phyloP scores from a whole-genome alignment of 2,329 filamentous ascomycete species.

The Byssoonygena ceratinophila region DNA sequence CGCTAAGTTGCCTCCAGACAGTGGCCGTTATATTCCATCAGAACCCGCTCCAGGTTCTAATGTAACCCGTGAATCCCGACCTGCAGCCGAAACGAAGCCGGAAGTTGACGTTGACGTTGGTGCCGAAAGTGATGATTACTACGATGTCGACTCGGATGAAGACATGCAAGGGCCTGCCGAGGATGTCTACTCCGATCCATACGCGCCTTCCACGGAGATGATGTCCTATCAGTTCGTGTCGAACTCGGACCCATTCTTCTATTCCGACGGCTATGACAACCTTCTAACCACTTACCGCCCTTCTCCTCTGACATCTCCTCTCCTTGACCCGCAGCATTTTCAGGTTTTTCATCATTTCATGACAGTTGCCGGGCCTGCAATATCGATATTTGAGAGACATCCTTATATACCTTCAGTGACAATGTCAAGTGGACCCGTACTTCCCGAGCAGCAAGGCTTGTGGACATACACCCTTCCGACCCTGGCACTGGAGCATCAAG shows the following conservation, averaged over 20 bases:
- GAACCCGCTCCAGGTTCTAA: not conserved
- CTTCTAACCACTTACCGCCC: conserved; percentile 56
- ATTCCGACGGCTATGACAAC: conserved; percentile 39
- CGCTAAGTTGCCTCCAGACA: conserved; percentile 12
- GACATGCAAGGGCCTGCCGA: conserved; percentile 36
- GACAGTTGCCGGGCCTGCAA: conserved; percentile 70
- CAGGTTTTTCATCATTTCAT: conserved; percentile 87
- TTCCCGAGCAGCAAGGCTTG: conserved; percentile 47
- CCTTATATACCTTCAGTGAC: conserved; percentile 60
- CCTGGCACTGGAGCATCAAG: conserved; percentile 73
- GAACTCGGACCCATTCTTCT: conserved; percentile 31
- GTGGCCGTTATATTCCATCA: conserved; percentile 1
- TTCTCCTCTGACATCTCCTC: conserved; percentile 55
- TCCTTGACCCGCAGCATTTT: conserved; percentile 69
- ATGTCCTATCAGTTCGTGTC: not conserved
- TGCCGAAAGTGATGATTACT: conserved; percentile 51
- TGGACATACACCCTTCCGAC: conserved; percentile 73
- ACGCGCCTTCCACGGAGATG: not conserved
- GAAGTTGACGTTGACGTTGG: conserved; percentile 23
- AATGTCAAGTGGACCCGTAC: conserved; percentile 51
- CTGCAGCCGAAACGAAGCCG: not conserved
- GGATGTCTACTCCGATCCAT: not conserved
- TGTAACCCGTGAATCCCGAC: not conserved
- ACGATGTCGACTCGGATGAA: conserved; percentile 52
- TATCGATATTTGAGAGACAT: conserved; percentile 80